Evolutionary conservation across 768 basidiomycete species (phyloP), one percentile per base, ranked within the genome.

Genomic region (Gymnopilus dilepis): DNA sequence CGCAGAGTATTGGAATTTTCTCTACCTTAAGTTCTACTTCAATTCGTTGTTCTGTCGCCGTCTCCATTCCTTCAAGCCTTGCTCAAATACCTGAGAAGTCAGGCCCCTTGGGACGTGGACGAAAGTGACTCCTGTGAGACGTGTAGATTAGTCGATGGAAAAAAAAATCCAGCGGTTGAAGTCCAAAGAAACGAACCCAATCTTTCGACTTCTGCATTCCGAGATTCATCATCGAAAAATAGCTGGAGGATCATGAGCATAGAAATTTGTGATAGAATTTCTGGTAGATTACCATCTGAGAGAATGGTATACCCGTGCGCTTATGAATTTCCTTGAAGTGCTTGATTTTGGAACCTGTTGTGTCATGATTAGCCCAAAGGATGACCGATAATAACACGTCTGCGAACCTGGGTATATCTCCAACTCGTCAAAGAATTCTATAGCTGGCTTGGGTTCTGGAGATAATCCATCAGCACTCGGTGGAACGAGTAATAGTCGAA

Each of bases 261-360:
- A 19, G 2, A n/a, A 24, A 24, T 52, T n/a, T n/a, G n/a, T n/a
- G n/a, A n/a, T n/a, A n/a, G n/a, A n/a, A n/a, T n/a, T n/a, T n/a
- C n/a, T n/a, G n/a, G n/a, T n/a, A n/a, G n/a, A n/a, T 21, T 45
- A 89, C 91, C 92, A 95, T 95, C 63, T 93, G 87, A 7, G 83
- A 82, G 68, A 92, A 94, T 0, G 91, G 85, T 52, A 95, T 85
- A 2, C 87, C 88, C 0, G 92, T 94, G 66, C 85, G 82, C 50
- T 84, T 76, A 69, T 93, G 89, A 22, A 95, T 69, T 47, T 83
- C 80, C 70, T 84, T 86, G 78, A 96, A 96, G 69, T 95, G 94
- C 4, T 82, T 81, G 17, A 94, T 76, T 76, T 96, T 95, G 22
- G 92, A 92, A 15, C 90, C 89, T 87, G 67, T 31, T 17, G 42